phyloP scores from a whole-genome alignment of 371 early-diverging fungal species.

The Choanephora cucurbitarum region DNA sequence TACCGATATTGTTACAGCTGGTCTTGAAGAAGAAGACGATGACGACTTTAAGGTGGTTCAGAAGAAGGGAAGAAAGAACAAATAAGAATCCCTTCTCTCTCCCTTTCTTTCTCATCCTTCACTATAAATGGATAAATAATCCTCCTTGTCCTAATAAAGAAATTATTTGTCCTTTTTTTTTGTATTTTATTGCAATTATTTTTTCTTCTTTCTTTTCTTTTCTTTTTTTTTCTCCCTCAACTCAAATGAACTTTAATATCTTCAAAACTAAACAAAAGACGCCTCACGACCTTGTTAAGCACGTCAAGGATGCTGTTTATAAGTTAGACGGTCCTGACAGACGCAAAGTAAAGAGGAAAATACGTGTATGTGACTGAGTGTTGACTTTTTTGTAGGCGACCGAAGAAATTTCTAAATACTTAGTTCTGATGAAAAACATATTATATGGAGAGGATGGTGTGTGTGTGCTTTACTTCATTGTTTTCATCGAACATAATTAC shows the following conservation, averaged over 20 bases:
- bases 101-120: constrained; percentile 1
- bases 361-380: not conserved
- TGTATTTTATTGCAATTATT: constrained; percentile 12
- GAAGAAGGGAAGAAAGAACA: constrained; percentile 34
- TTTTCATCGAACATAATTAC: too few relatives aligned
- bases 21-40: constrained; percentile 23
- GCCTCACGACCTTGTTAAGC: constrained; percentile 88
- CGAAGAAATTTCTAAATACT: constrained; percentile 94
- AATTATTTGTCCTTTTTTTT: constrained; percentile 7
- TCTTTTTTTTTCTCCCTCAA: not conserved
- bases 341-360: constrained; percentile 53
- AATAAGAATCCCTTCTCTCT: constrained; percentile 2
- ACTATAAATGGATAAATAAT: constrained; percentile 1
- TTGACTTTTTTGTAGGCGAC: constrained; percentile 66
- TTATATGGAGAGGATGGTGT: constrained; percentile 91
- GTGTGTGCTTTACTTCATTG: not conserved
- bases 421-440: constrained; percentile 88
- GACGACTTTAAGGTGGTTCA: constrained; percentile 32
- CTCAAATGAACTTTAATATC: constrained; percentile 45
- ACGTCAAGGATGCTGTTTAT: constrained; percentile 80
- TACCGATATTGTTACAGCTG: constrained; percentile 37
- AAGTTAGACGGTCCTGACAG: constrained; percentile 70
- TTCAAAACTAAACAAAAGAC: constrained; percentile 89
- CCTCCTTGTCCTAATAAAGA: constrained; percentile 2
- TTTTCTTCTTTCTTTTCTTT: constrained; percentile 16